These are phyloP conservation scores for Teratosphaeria destructans DNA, from an alignment of 2,329 filamentous ascomycete species.

Conservation along the genomic window DNA sequence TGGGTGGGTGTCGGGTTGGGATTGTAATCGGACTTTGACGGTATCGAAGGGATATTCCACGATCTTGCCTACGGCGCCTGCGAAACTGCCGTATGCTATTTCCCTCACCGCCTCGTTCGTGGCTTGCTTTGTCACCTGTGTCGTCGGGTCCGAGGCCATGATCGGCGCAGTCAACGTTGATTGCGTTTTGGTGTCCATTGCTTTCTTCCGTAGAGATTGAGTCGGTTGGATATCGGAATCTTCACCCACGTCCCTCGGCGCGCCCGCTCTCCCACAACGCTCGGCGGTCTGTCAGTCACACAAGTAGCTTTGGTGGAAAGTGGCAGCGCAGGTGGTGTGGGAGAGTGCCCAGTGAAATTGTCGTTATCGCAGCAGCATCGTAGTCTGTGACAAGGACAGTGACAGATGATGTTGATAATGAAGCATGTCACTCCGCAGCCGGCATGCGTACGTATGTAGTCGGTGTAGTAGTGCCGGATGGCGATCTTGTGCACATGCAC, in stretches of 20 bases:
- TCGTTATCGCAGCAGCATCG: slow-evolving; percentile 28
- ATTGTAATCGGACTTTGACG: slow-evolving; percentile 92
- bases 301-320: background rate
- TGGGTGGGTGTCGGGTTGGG: slow-evolving; percentile 77
- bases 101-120: slow-evolving; percentile 66
- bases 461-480: background rate
- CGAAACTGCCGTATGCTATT: slow-evolving; percentile 78
- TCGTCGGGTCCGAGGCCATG: background rate
- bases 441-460: background rate
- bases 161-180: background rate
- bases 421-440: background rate
- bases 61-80: slow-evolving; percentile 84
- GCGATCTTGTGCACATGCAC: background rate
- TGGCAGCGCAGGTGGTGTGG: background rate
- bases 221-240: background rate
- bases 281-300: background rate
- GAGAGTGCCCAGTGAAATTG: slow-evolving; percentile 5
- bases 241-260: background rate
- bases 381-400: slow-evolving; percentile 2
- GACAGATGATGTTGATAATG: background rate
- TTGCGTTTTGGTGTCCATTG: background rate
- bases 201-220: background rate
- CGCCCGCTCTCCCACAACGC: background rate
- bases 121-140: background rate
- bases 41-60: slow-evolving; percentile 99